A percentile compares a stretch with the other conserved stretches of the same genome.
phyloP scores from a whole-genome alignment of 345 rosid genomes.

The Ricinus communis region DNA sequence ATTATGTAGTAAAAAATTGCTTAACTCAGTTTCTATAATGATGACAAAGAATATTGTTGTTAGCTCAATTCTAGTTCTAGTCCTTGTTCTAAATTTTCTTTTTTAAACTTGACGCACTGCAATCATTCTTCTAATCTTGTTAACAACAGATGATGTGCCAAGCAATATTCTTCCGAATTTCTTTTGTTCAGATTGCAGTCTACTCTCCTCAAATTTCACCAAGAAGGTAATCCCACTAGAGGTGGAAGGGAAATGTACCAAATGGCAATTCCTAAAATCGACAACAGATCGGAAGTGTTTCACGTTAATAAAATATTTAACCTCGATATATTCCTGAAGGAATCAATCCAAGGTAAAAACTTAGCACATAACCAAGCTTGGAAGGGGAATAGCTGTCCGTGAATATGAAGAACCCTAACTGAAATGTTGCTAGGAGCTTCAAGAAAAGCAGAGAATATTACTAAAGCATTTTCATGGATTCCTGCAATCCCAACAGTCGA shows the following conservation, averaged over 20 bases:
- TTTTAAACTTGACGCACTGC: background rate
- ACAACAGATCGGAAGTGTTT: background rate
- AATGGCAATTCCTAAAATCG: background rate
- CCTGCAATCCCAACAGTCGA: background rate
- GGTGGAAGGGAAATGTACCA: background rate
- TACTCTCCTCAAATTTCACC: background rate
- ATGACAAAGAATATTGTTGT: background rate
- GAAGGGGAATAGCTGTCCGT: background rate
- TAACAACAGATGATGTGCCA: background rate
- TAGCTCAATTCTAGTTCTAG: background rate
- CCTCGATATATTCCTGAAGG: background rate
- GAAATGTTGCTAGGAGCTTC: background rate
- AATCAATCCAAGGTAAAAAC: background rate
- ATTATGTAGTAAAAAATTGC: conserved; percentile 8
- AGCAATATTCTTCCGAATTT: background rate
- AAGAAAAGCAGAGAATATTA: background rate
- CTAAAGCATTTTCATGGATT: background rate
- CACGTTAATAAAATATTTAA: background rate
- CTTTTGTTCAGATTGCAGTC: background rate
- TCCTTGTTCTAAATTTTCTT: background rate
- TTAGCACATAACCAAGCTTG: background rate
- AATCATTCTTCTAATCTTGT: background rate
- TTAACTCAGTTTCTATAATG: conserved; percentile 12
- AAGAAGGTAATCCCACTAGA: background rate
- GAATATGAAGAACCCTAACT: background rate